phyloP scores from a whole-genome alignment of 345 rosid species.

The Salix viminalis region DNA sequence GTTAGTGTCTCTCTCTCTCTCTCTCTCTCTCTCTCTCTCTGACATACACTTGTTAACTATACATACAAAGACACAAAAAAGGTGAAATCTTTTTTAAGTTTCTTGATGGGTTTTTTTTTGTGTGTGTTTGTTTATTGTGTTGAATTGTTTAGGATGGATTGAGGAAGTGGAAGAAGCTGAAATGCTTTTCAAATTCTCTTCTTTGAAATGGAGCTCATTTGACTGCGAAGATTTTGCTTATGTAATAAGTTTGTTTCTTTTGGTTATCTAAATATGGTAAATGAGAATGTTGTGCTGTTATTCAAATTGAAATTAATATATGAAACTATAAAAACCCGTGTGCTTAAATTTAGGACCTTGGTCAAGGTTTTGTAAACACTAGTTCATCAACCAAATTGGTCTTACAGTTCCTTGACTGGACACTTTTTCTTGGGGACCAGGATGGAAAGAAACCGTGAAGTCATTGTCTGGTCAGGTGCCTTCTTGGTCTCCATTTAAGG shows the following conservation, averaged over 20 bases:
- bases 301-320: not conserved
- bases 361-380: not conserved
- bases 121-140: not conserved
- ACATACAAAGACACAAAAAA: not conserved
- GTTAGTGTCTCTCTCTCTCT: not conserved
- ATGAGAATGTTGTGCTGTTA: not conserved
- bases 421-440: not conserved
- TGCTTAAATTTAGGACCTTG: not conserved
- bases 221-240: not conserved
- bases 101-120: not conserved
- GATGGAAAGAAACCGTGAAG: not conserved
- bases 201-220: not conserved
- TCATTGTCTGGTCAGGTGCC: not conserved
- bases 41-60: not conserved
- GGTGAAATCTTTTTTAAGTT: not conserved
- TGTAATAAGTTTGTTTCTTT: not conserved
- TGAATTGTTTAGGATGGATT: not conserved
- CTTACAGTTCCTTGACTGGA: not conserved
- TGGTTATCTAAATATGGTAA: not conserved
- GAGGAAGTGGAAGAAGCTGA: not conserved
- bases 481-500: not conserved
- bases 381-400: not conserved
- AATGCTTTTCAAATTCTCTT: not conserved
- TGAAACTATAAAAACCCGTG: not conserved
- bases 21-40: not conserved